Conservation (phyloP, 257 asterid genomes). For the Solanum sparsipilum region DNA sequence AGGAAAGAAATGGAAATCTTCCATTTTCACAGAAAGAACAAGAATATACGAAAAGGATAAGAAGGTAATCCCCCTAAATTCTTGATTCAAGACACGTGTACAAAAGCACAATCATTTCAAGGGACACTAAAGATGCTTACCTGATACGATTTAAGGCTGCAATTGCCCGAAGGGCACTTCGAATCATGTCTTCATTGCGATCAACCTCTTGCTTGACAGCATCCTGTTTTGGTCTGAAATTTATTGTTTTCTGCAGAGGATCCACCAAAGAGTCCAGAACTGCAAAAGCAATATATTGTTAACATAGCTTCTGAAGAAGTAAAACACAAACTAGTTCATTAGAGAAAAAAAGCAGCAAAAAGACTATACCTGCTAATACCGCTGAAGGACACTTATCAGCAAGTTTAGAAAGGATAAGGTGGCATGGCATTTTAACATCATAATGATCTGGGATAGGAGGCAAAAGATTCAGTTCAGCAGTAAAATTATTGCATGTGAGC, state of each 20-base stretch:
- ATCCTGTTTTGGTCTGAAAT: slow-evolving; percentile 82
- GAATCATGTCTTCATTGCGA: slow-evolving; percentile 96
- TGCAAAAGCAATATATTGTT: slow-evolving; percentile 19
- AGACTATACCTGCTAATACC: slow-evolving; percentile 77
- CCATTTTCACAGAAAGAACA: not conserved
- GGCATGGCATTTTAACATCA: slow-evolving; percentile 99
- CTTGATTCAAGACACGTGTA: not conserved
- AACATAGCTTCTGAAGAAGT: not conserved
- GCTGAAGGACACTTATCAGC: slow-evolving; percentile 98
- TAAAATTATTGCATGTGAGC: not conserved
- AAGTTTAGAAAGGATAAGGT: slow-evolving; percentile 93
- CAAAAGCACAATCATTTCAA: not conserved
- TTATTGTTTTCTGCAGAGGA: slow-evolving; percentile 84
- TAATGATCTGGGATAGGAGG: slow-evolving; percentile 64
- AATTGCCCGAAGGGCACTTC: slow-evolving; percentile 90
- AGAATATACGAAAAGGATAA: not conserved
- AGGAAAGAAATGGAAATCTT: not conserved
- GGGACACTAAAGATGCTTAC: slow-evolving; percentile 18
- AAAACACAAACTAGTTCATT: not conserved
- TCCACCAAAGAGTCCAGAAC: slow-evolving; percentile 95
- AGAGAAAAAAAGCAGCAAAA: not conserved
- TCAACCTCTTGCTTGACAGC: slow-evolving; percentile 99
- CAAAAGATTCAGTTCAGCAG: slow-evolving; percentile 1
- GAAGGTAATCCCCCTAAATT: not conserved
- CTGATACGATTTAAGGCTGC: slow-evolving; percentile 89